Evolutionary conservation across 768 basidiomycete genomes (phyloP).

Genomic region (Psilocybe tampanensis): DNA sequence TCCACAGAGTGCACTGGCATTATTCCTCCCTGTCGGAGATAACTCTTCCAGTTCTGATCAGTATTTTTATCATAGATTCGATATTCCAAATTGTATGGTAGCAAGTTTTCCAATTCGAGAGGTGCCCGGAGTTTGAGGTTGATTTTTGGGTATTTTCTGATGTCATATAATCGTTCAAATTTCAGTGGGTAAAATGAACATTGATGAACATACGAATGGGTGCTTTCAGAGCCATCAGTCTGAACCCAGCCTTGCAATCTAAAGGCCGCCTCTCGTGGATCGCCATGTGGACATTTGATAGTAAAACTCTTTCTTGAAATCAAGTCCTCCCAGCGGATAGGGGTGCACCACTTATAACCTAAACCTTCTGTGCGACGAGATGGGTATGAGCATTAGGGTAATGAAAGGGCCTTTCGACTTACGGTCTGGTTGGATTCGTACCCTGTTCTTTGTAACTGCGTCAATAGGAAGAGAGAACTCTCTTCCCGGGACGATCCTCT

Average conservation of each 20-base stretch:
- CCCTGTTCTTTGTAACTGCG: conserved; percentile 77
- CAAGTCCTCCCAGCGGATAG: conserved; percentile 90
- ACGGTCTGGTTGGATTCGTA: conserved; percentile 94
- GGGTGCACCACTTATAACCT: conserved; percentile 90
- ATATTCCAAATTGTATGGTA: conserved; percentile 94
- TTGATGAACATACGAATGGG: conserved; percentile 57
- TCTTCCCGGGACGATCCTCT: conserved; percentile 90
- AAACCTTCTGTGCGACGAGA: conserved; percentile 77
- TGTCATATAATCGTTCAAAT: neutral
- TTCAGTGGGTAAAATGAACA: conserved; percentile 54
- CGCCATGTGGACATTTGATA: conserved; percentile 82
- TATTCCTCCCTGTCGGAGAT: conserved; percentile 87
- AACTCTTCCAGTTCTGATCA: conserved; percentile 93
- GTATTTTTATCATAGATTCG: conserved; percentile 97
- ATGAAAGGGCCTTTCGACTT: conserved; percentile 31
- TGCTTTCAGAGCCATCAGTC: conserved; percentile 57
- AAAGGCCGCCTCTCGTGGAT: conserved; percentile 85
- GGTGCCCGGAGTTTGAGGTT: conserved; percentile 88
- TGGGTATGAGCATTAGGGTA: neutral
- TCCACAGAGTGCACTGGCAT: conserved; percentile 98
- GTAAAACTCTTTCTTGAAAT: conserved; percentile 69
- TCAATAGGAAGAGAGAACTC: conserved; percentile 91
- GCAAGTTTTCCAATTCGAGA: conserved; percentile 91
- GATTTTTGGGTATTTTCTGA: conserved; percentile 83
- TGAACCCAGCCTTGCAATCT: conserved; percentile 92